A percentile compares a stretch with the other conserved stretches of the same genome.
phyloP scores from a whole-genome alignment of 306 rosid genomes.

The Cyclanthera cordifolia region DNA sequence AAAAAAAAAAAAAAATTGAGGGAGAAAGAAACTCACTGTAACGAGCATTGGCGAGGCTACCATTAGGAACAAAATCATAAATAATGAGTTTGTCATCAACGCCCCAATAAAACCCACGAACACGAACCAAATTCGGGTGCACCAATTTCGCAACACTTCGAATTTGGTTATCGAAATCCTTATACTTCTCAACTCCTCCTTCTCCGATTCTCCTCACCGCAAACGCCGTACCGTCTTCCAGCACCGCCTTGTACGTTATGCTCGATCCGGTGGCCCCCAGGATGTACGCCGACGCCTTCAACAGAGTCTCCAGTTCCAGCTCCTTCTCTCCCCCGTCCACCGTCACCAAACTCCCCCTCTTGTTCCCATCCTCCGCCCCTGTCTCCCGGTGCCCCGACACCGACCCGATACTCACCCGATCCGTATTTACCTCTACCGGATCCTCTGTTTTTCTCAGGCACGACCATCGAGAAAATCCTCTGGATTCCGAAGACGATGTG shows the following conservation, averaged over 20 bases:
- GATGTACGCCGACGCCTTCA: constrained; percentile 79
- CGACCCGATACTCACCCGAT: not conserved
- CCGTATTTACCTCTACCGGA: constrained; percentile 34
- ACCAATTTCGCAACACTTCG: constrained; percentile 61
- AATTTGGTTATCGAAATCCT: constrained; percentile 74
- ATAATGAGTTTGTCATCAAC: constrained; percentile 73
- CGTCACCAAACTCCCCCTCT: constrained; percentile 56
- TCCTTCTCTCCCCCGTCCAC: constrained; percentile 77
- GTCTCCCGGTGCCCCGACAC: not conserved
- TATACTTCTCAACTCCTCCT: constrained; percentile 59
- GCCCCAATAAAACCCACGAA: constrained; percentile 93
- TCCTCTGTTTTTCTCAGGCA: constrained; percentile 55
- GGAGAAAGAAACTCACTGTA: constrained; percentile 48
- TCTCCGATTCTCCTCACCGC: constrained; percentile 93
- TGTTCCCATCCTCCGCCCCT: constrained; percentile 20
- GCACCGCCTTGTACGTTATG: constrained; percentile 89
- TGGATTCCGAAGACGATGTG: constrained; percentile 43
- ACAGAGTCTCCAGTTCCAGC: constrained; percentile 64
- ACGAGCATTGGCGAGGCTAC: constrained; percentile 87
- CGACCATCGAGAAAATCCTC: constrained; percentile 65
- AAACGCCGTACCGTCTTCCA: constrained; percentile 62
- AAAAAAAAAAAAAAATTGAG: too few species aligned
- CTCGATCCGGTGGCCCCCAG: constrained; percentile 91
- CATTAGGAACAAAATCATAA: constrained; percentile 89
- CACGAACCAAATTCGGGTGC: constrained; percentile 71